phyloP scores from a whole-genome alignment of 768 basidiomycete species.

The Kwoniella newhampshirensis region DNA sequence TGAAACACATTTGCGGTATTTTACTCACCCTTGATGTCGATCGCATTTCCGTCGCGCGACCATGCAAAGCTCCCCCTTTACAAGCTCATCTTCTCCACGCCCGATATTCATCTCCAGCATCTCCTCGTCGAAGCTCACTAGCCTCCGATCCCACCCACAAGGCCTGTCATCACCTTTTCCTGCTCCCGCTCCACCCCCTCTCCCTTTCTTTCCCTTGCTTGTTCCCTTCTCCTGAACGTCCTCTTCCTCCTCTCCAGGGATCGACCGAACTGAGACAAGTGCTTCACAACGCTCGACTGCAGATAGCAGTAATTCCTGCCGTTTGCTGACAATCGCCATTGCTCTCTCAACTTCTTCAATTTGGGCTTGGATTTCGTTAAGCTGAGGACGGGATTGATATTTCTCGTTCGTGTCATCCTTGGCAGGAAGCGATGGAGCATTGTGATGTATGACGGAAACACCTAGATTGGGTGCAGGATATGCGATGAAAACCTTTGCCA shows the following conservation, averaged over 20 bases:
- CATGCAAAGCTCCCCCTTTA: conserved; percentile 14
- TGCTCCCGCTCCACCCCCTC: not conserved
- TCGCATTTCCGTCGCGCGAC: conserved; percentile 31
- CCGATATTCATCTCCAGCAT: conserved; percentile 11
- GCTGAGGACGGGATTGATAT: not conserved
- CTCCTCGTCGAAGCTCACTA: conserved; percentile 33
- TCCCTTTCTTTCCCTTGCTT: conserved; percentile 15
- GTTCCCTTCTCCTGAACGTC: conserved; percentile 11
- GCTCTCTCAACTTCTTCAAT: conserved; percentile 18
- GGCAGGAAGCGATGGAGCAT: no score
- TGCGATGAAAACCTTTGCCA: conserved; percentile 23
- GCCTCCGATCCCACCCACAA: conserved; percentile 36
- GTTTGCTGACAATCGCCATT: conserved; percentile 19
- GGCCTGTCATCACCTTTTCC: conserved; percentile 28
- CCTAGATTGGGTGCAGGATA: conserved; percentile 30
- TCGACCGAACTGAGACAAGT: not conserved
- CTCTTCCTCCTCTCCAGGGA: conserved; percentile 9
- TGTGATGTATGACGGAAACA: conserved; percentile 18
- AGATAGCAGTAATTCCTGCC: conserved; percentile 20
- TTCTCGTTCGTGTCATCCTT: no score
- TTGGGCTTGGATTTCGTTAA: conserved; percentile 15
- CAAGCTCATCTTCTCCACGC: not conserved
- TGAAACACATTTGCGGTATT: not conserved
- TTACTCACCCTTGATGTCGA: conserved; percentile 36
- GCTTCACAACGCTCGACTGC: conserved; percentile 23